Percentiles rank a stretch among this genome's conserved stretches.
phyloP scores from a whole-genome alignment of 2,329 filamentous ascomycete genomes.

The Graphiopsis chlorocephala region DNA sequence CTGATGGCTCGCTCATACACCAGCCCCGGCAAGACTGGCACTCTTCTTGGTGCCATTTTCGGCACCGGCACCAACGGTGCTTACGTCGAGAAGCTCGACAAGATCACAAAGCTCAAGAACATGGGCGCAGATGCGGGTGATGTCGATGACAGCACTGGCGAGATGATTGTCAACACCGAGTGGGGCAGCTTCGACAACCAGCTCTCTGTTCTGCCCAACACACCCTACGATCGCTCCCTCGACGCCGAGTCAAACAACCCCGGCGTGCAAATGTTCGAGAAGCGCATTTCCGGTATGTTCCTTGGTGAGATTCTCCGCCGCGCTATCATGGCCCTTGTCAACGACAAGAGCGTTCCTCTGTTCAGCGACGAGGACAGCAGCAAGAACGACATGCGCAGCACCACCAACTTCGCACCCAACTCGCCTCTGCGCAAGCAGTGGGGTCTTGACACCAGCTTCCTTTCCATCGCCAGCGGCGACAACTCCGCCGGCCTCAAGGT shows the following conservation, averaged over 20 bases:
- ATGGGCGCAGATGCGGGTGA: conserved; percentile 45
- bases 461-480: conserved; percentile 84
- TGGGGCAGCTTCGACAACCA: conserved; percentile 98
- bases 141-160: conserved; percentile 76
- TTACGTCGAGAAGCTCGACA: conserved; percentile 87
- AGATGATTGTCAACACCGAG: conserved; percentile 98
- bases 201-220: conserved; percentile 81
- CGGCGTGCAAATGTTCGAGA: conserved; percentile 98
- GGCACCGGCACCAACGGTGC: conserved; percentile 97
- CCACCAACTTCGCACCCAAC: conserved; percentile 63
- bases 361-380: conserved; percentile 75
- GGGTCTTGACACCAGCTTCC: conserved; percentile 87
- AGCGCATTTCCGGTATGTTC: conserved; percentile 98
- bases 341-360: conserved; percentile 63
- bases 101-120: conserved; percentile 71
- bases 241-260: conserved; percentile 83
- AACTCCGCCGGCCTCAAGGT: conserved; percentile 67
- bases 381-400: conserved; percentile 64
- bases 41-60: conserved; percentile 93
- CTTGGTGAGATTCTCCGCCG: conserved; percentile 87
- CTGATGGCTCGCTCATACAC: conserved; percentile 97
- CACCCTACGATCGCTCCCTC: conserved; percentile 74
- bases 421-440: conserved; percentile 74
- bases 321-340: conserved; percentile 68
- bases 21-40: conserved; percentile 79